Evolutionary conservation across 2,329 filamentous ascomycete genomes (phyloP).

Genomic region (Diaporthe vaccinii): DNA sequence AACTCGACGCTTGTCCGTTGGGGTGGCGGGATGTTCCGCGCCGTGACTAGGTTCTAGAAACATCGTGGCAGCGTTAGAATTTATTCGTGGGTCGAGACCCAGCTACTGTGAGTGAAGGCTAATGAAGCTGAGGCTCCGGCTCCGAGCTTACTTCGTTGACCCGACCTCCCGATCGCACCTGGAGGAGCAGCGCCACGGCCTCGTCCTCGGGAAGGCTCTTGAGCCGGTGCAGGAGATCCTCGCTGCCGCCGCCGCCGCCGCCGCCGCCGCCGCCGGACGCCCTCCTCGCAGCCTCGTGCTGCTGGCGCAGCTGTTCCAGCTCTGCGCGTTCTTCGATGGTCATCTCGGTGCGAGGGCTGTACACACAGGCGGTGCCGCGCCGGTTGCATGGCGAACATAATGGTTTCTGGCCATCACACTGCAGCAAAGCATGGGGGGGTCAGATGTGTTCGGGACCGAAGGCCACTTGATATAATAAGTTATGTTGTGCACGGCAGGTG

Average conservation of each 20-base stretch:
- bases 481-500: too few relatives aligned
- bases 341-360: slow-evolving; percentile 16
- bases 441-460: neutral
- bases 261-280: neutral
- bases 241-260: neutral
- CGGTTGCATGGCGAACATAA: slow-evolving; percentile 33
- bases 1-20: slow-evolving; percentile 38
- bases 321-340: slow-evolving; percentile 3
- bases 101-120: too few relatives aligned
- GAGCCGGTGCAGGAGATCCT: neutral
- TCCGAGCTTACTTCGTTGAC: neutral
- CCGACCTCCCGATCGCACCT: neutral
- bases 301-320: slow-evolving; percentile 21
- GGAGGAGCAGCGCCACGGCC: slow-evolving; percentile 25
- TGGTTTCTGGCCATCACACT: slow-evolving; percentile 38
- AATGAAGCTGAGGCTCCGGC: neutral
- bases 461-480: neutral
- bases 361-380: slow-evolving; percentile 32
- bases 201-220: slow-evolving; percentile 22
- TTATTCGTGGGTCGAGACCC: neutral
- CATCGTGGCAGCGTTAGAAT: neutral
- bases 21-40: slow-evolving; percentile 22
- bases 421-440: neutral
- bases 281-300: slow-evolving; percentile 1
- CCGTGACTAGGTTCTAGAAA: neutral